A percentile compares a stretch with the other conserved stretches of the same genome.
These are phyloP conservation scores for Tulasnella sp. DNA, from an alignment of 768 basidiomycete genomes.

Conservation along the genomic window DNA sequence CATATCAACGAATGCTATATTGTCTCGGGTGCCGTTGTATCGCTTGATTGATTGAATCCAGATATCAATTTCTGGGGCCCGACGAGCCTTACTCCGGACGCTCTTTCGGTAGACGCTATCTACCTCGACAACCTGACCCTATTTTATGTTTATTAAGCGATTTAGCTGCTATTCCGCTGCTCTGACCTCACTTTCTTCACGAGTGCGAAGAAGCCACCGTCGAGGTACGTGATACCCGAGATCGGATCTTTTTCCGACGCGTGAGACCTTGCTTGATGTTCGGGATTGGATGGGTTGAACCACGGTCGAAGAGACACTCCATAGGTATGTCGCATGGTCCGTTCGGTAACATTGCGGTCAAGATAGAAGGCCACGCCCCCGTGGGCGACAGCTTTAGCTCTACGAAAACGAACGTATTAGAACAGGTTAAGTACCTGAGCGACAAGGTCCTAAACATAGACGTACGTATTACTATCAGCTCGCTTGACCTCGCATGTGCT, in stretches of 20 bases:
- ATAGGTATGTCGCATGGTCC: slow-evolving; percentile 79
- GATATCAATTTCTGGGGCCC: background rate
- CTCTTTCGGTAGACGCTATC: slow-evolving; percentile 1
- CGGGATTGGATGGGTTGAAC: slow-evolving; percentile 64
- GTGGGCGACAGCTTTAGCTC: slow-evolving; percentile 84
- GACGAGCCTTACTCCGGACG: background rate
- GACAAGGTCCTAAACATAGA: slow-evolving; percentile 53
- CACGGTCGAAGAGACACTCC: slow-evolving; percentile 79
- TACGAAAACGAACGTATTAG: too few relatives aligned
- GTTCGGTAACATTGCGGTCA: slow-evolving; percentile 80
- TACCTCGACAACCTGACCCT: background rate
- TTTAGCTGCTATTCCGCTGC: background rate
- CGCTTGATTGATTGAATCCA: background rate
- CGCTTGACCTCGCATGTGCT: slow-evolving; percentile 62
- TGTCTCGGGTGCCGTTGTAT: slow-evolving; percentile 10
- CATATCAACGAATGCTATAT: background rate
- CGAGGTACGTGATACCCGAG: background rate
- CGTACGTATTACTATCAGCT: slow-evolving; percentile 73
- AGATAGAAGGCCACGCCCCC: slow-evolving; percentile 84
- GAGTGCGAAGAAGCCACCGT: background rate
- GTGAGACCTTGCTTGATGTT: slow-evolving; percentile 65
- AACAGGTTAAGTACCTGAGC: too few relatives aligned
- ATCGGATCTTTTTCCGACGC: slow-evolving; percentile 49
- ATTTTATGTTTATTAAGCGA: background rate
- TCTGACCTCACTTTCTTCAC: background rate